A percentile compares a stretch with the other conserved stretches of the same genome.
phyloP scores from a whole-genome alignment of 164 flowering plant species.

The Tetracentron sinense region DNA sequence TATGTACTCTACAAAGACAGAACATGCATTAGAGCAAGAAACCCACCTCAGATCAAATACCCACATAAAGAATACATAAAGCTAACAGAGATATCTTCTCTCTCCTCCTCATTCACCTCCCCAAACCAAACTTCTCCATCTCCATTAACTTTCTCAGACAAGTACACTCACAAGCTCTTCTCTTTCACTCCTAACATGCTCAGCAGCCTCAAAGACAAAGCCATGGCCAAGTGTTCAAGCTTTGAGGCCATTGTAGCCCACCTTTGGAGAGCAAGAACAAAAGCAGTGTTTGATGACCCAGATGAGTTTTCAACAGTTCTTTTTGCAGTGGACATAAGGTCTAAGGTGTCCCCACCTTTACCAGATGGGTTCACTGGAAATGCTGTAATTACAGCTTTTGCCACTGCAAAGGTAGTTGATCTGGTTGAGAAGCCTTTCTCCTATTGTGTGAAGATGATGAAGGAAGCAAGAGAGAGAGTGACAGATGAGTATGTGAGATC shows the following conservation, averaged over 20 bases:
- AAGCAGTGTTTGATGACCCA: constrained; percentile 24
- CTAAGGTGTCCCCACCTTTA: constrained; percentile 28
- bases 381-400: constrained; percentile 46
- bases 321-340: constrained; percentile 42
- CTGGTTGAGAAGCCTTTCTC: constrained; percentile 29
- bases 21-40: constrained; percentile 37
- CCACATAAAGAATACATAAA: constrained; percentile 32
- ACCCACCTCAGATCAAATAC: constrained; percentile 33
- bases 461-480: constrained; percentile 30
- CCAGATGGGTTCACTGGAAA: constrained; percentile 38
- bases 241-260: constrained; percentile 46
- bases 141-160: constrained; percentile 15
- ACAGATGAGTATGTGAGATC: constrained; percentile 38
- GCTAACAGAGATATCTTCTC: constrained; percentile 15
- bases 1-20: constrained; percentile 26
- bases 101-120: constrained; percentile 30
- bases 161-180: constrained; percentile 30
- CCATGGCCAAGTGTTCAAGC: constrained; percentile 32
- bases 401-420: constrained; percentile 33
- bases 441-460: constrained; percentile 29
- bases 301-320: constrained; percentile 27
- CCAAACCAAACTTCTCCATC: constrained; percentile 17
- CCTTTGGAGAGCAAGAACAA: constrained; percentile 38
- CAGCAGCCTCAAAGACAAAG: constrained; percentile 27
- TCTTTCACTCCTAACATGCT: constrained; percentile 29